Evolutionary conservation across 2,329 filamentous ascomycete genomes (phyloP).

Genomic region (Boeremia lycopersici): DNA sequence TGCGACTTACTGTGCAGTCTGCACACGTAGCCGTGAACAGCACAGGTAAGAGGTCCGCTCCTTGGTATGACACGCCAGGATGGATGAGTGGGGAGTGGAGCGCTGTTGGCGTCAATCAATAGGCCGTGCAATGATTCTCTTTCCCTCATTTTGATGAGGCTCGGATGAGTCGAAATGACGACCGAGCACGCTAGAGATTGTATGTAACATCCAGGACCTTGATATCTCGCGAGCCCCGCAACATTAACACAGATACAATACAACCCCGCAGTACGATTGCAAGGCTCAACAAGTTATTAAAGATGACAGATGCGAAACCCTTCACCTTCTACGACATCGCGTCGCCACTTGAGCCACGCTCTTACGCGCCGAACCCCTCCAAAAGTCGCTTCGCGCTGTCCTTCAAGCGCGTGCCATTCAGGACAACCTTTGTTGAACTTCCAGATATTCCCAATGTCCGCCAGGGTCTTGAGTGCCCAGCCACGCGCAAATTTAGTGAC

Average conservation of each 20-base stretch:
- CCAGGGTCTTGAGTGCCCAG: constrained; percentile 46
- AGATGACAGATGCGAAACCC: constrained; percentile 2
- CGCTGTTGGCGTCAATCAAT: too few species aligned
- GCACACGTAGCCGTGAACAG: neutral
- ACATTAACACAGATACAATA: neutral
- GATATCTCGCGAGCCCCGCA: neutral
- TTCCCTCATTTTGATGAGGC: too few species aligned
- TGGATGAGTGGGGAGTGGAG: too few species aligned
- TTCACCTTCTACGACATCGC: constrained; percentile 57
- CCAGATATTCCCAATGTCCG: constrained; percentile 57
- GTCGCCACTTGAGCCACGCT: constrained; percentile 45
- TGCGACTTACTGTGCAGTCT: neutral
- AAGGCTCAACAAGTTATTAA: neutral
- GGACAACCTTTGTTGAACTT: constrained; percentile 60
- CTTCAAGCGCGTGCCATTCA: constrained; percentile 56
- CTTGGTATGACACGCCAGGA: neutral
- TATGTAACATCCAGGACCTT: too few species aligned
- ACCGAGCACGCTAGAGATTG: too few species aligned
- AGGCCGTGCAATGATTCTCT: too few species aligned
- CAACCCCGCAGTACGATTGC: neutral
- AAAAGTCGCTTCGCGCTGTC: constrained; percentile 58
- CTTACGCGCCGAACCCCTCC: constrained; percentile 58
- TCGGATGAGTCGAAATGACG: too few species aligned
- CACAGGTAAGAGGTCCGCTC: neutral
- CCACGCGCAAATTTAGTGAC: constrained; percentile 62